phyloP scores from a whole-genome alignment of 345 rosid genomes.

The Cardamine occulta region DNA sequence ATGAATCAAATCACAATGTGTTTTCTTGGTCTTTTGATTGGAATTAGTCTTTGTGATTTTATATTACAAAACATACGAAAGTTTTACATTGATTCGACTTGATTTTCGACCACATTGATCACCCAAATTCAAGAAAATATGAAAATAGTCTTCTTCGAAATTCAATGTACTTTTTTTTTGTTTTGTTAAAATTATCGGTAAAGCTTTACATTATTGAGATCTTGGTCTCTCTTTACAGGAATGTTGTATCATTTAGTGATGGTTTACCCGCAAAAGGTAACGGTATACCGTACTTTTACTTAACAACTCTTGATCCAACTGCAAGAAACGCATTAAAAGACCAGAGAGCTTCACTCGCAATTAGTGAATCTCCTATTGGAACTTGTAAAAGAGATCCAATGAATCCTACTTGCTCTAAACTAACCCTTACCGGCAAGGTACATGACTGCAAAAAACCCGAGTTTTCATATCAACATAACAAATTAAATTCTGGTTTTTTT shows the following conservation, averaged over 20 bases:
- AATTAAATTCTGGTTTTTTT: not conserved
- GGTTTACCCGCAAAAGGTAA: slow-evolving; percentile 66
- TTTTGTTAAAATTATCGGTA: not conserved
- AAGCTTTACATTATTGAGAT: not conserved
- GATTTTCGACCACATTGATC: not conserved
- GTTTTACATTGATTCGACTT: too few species aligned
- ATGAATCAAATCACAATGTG: not conserved
- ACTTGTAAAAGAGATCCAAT: slow-evolving; percentile 90
- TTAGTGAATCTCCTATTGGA: slow-evolving; percentile 87
- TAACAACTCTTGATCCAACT: slow-evolving; percentile 95
- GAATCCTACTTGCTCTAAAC: slow-evolving; percentile 88
- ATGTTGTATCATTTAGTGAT: slow-evolving; percentile 90
- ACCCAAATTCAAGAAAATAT: not conserved
- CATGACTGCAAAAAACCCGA: not conserved
- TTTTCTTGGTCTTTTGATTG: not conserved
- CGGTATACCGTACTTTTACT: slow-evolving; percentile 91
- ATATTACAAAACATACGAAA: not conserved
- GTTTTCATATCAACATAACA: not conserved
- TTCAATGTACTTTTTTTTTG: not conserved
- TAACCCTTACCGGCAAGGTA: slow-evolving; percentile 93
- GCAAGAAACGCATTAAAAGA: slow-evolving; percentile 79
- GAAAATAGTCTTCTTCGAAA: not conserved
- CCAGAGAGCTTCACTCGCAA: slow-evolving; percentile 70
- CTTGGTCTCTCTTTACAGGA: slow-evolving; percentile 50
- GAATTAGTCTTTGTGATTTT: not conserved